Base-by-base conservation (phyloP, 306 rosid species). In the Vachellia collinsii region DNA sequence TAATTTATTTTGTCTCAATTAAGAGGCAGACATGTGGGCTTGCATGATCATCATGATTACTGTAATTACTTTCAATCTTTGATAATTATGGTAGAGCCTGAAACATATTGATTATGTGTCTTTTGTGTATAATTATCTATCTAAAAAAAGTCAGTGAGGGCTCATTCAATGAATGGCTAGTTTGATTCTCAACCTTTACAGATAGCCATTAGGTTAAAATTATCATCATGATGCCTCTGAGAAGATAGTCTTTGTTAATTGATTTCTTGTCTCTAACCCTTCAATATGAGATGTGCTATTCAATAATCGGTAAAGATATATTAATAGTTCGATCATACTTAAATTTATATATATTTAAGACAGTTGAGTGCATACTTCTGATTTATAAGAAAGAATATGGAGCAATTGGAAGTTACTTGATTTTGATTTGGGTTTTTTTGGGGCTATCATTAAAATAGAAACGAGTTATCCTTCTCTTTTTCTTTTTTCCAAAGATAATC, bases 51-150 rank as follows among this genome's bases (percentile, higher is more conserved):
- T 81, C 77, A 82, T 37, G 37, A 78, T 65, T 8, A 74, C 48
- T 41, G 66, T 79, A 29, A 29, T 29, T 80, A 38, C 67, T 73
- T 63, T 80, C 59, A 12, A 50, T 74, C 47, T 72, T 81, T 16
- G 80, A 80, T 88, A 81, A 88, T 85, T 47, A 47, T 47, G 80
- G 53, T 61, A 74, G 43, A 79, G 78, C 83, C 80, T 56, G 54
- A 82, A 80, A 59, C 84, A 74, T 50, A 19, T 63, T 54, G 38
- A 54, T 29, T 65, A 36, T 37, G 46, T 37, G 67, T 77, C 78
- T 77, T 85, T 61, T 66, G 68, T 38, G 11, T 8, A 65, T 65
- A 14, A 59, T 61, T 25, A 61, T 34, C 48, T 72, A 67, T 53
- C n/a, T 54, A 56, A 19, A 56, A 56, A 56, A 12, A 56, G 8